phyloP scores from a whole-genome alignment of 495 filamentous ascomycete genomes.

The Penicillium lagena region DNA sequence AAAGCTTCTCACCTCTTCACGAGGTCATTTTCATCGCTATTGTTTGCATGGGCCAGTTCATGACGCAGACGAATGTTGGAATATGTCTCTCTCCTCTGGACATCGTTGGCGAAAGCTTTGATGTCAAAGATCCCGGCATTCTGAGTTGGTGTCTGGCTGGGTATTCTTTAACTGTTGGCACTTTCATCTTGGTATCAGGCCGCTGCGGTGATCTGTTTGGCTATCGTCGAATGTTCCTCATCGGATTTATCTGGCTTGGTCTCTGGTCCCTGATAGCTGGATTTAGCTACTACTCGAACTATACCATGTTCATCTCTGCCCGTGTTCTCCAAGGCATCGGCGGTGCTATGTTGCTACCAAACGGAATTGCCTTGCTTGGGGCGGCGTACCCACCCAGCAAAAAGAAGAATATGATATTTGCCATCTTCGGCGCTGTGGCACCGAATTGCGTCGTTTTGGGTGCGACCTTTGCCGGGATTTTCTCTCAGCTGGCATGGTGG shows the following conservation, averaged over 20 bases:
- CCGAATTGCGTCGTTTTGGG: slow-evolving; percentile 50
- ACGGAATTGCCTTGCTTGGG: slow-evolving; percentile 57
- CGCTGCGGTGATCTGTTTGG: slow-evolving; percentile 55
- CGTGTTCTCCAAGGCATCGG: slow-evolving; percentile 58
- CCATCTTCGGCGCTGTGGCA: slow-evolving; percentile 56
- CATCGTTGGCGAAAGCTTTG: slow-evolving; percentile 41
- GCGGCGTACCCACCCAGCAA: slow-evolving; percentile 44
- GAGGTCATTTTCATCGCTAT: slow-evolving; percentile 20
- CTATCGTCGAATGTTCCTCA: slow-evolving; percentile 49
- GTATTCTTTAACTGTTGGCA: slow-evolving; percentile 55
- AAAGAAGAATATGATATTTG: slow-evolving; percentile 59
- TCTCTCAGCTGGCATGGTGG: slow-evolving; percentile 54
- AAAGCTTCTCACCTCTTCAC: slow-evolving; percentile 15
- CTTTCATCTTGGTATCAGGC: slow-evolving; percentile 59
- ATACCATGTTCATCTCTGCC: slow-evolving; percentile 51
- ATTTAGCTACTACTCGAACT: slow-evolving; percentile 39
- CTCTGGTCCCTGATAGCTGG: slow-evolving; percentile 53
- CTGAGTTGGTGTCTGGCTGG: slow-evolving; percentile 51
- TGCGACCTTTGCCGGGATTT: slow-evolving; percentile 40
- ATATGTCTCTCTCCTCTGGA: slow-evolving; percentile 30
- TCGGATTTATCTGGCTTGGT: slow-evolving; percentile 51
- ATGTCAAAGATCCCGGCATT: slow-evolving; percentile 29
- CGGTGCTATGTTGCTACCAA: slow-evolving; percentile 55
- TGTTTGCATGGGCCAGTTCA: slow-evolving; percentile 31
- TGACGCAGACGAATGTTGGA: slow-evolving; percentile 24